phyloP scores from a whole-genome alignment of 2,329 filamentous ascomycete species.

The Fusarium drepaniforme region DNA sequence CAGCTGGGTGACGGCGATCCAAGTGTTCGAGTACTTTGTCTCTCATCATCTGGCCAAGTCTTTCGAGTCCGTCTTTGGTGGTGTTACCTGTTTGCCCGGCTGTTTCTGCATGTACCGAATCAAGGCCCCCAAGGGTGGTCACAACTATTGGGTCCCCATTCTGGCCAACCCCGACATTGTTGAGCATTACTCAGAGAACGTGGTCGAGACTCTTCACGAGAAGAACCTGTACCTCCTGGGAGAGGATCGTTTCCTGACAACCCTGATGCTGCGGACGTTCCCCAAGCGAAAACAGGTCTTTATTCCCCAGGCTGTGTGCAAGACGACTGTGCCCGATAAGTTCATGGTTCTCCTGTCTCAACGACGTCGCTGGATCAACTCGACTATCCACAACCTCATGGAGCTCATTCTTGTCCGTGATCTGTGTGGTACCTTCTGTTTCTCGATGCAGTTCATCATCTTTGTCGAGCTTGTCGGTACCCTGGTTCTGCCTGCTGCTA shows the following conservation, averaged over 20 bases:
- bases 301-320: conserved; percentile 98
- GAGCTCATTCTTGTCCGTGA: conserved; percentile 95
- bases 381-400: conserved; percentile 98
- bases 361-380: conserved; percentile 98
- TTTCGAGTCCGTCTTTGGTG: conserved; percentile 98
- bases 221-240: conserved; percentile 94
- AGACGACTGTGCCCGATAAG: conserved; percentile 93
- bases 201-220: conserved; percentile 97
- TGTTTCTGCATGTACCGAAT: conserved; percentile 99
- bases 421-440: conserved; percentile 98
- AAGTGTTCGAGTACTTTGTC: conserved; percentile 99
- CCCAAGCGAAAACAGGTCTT: conserved; percentile 99
- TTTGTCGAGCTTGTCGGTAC: conserved; percentile 96
- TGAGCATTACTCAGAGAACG: conserved; percentile 99
- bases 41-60: conserved; percentile 97
- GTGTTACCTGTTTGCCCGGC: conserved; percentile 97
- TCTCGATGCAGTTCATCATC: conserved; percentile 99
- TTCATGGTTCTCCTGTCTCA: conserved; percentile 95
- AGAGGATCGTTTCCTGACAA: conserved; percentile 95
- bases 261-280: conserved; percentile 98
- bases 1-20: conserved; percentile 96
- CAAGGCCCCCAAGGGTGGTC: conserved; percentile 97
- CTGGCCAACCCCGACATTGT: conserved; percentile 98
- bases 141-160: conserved; percentile 99
- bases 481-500: conserved; percentile 93